Evolutionary conservation across 2,329 filamentous ascomycete species (phyloP), one percentile per base, ranked within the genome.

Genomic region (Myriosclerotinia scirpicola): DNA sequence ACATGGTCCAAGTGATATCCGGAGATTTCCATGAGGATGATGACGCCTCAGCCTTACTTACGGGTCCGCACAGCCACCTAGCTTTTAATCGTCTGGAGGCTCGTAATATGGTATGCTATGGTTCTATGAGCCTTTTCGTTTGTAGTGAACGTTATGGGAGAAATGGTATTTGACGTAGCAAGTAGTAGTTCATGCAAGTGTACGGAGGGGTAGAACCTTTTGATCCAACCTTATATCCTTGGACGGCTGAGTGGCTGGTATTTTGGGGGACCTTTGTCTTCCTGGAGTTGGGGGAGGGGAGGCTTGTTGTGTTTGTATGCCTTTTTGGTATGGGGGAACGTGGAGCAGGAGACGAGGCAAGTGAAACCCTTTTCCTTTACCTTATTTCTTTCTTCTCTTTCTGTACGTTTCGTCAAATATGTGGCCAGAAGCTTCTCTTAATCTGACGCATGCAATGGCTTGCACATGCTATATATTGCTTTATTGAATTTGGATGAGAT

Each of bases 241-340:
- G 63, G 34, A 65, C 15, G 42, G 63, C 54, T 65, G 63, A 65
- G 30, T 42, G 58, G 20, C 58, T 38, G 8, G 20, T 50, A 20
- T 50, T 50, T 60, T 38, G n/a, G 20, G 12, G 11, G 3, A 50
- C 6, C 15, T 58, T 44, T 14, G 55, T 58, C 30, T 15, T 42
- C 30, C 40, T 44, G 7, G 7, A 60, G 56, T 60, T 48, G 50
- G 26, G 26, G 30, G 14, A 52, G 4, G 26, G 34, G n/a, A 40
- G 22, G n/a, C 9, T 53, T 38, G 11, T 62, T 38, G n/a, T 36
- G 3, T 40, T 26, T 38, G 30, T 22, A 50, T 62, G 2, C 17
- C 20, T 20, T 40, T n/a, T 15, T 60, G 17, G 1, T 6, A 34
- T 60, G 40, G 17, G 17, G 26, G 14, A 34, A n/a, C n/a, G n/a